Evolutionary conservation across 1,284 basidiomycete genomes (phyloP), one percentile per base, ranked within the genome.

Genomic region (Gastroboletus turbinatus): DNA sequence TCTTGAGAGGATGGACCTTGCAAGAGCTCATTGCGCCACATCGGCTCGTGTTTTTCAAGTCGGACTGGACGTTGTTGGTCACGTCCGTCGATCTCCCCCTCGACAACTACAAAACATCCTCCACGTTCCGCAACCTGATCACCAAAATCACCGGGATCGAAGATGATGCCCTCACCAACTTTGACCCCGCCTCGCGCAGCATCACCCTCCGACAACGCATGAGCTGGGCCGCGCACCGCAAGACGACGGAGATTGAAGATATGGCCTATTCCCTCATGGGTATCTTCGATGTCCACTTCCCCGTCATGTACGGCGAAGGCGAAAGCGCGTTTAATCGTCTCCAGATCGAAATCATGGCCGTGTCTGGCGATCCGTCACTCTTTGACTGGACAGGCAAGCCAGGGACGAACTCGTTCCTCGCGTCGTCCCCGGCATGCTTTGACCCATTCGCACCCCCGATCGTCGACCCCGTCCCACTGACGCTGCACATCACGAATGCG

Each of bases 251-350:
- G 45, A 4, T 57, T 30, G 63, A 65, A 32, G 63, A 67, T 50
- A 38, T 53, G 5, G 63, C 63, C 6, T 65, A 65, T 19, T 55
- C 50, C 36, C 58, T 67, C 32, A 63, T 65, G 65, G 63, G 66
- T 14, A 56, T 65, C 48, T 67, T 65, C 40, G 53, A 57, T 23
- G 54, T 65, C 21, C 55, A 65, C 44, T 55, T 65, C 36, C 63
- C 65, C 17, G 58, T 66, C 55, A 59, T 67, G 57, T 65, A 66
- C 43, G 66, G 64, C 32, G 64, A 65, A 32, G 65, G 56, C 29
- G 49, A 44, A 9, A 23, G 55, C 17, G 63, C 63, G 16, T 65
- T 65, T 14, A 40, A 19, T 23, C 61, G 63, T 17, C 63, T 65
- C 38, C 63, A 66, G 46, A 57, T 56, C 51, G 65, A 57, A 36